Percentiles rank a stretch among this genome's conserved stretches.
Evolutionary conservation across 2,329 filamentous ascomycete species (phyloP).

Genomic region (Fusarium mangiferae): DNA sequence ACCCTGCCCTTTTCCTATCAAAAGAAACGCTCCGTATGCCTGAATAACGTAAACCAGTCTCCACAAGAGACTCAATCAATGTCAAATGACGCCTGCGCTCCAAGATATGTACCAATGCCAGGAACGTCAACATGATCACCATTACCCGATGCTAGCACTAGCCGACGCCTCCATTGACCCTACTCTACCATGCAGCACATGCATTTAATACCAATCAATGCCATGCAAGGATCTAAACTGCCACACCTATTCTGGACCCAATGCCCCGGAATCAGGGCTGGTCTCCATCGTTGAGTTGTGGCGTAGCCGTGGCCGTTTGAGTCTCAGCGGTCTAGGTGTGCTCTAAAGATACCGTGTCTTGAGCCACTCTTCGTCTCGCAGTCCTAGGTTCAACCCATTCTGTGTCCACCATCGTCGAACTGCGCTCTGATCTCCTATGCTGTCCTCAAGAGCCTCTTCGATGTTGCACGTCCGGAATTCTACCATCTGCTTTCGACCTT

Average conservation of each 20-base stretch:
- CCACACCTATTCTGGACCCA: conserved; percentile 10
- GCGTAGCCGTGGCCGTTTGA: neutral
- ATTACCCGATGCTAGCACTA: conserved; percentile 24
- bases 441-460: conserved; percentile 92
- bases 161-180: conserved; percentile 14
- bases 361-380: conserved; percentile 91
- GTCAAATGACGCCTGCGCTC: conserved; percentile 30
- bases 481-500: conserved; percentile 71
- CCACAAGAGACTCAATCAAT: conserved; percentile 18
- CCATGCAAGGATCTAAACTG: neutral
- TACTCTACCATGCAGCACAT: conserved; percentile 19
- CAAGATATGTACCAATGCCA: conserved; percentile 26
- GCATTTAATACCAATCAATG: conserved; percentile 7
- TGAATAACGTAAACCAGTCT: conserved; percentile 26
- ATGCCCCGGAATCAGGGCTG: conserved; percentile 19
- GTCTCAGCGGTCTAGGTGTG: neutral
- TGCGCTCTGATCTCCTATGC: conserved; percentile 76
- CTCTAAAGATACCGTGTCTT: conserved; percentile 75
- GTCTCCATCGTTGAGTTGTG: neutral
- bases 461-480: conserved; percentile 97
- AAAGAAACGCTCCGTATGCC: conserved; percentile 22
- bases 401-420: conserved; percentile 89
- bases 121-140: conserved; percentile 27
- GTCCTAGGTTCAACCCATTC: conserved; percentile 83
- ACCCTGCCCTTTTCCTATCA: conserved; percentile 1